Percentiles rank a stretch among this genome's conserved stretches.
phyloP scores from a whole-genome alignment of 495 filamentous ascomycete genomes.

The Hypoxylon trugodes region DNA sequence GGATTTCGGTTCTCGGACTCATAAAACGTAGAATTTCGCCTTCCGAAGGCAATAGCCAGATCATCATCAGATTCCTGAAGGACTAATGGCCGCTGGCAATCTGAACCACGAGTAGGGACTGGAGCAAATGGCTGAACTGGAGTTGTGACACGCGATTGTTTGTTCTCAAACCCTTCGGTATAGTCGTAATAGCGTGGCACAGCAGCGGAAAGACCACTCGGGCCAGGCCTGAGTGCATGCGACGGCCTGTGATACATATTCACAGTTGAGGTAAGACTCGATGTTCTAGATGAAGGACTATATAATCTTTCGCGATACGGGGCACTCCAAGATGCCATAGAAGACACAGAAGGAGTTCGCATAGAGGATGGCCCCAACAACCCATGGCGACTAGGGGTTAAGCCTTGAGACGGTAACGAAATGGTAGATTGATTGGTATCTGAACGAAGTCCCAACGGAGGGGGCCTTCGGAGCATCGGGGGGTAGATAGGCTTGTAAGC shows the following conservation, averaged over 20 bases:
- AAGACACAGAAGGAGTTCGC: conserved; percentile 38
- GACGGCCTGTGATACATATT: conserved; percentile 50
- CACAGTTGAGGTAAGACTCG: conserved; percentile 53
- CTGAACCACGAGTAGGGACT: conserved; percentile 44
- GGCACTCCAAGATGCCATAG: conserved; percentile 39
- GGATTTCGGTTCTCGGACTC: conserved; percentile 25
- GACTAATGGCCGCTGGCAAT: conserved; percentile 40
- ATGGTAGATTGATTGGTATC: conserved; percentile 51
- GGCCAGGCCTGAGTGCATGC: conserved; percentile 22
- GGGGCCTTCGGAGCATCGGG: conserved; percentile 47
- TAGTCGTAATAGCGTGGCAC: conserved; percentile 61
- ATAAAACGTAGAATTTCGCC: conserved; percentile 38
- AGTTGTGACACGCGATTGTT: conserved; percentile 21
- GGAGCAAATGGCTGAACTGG: conserved; percentile 46
- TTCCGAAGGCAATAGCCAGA: conserved; percentile 32
- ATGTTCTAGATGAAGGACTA: conserved; percentile 40
- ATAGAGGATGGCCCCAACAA: conserved; percentile 22
- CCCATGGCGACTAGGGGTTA: conserved; percentile 36
- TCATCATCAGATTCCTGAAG: conserved; percentile 40
- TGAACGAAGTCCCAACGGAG: conserved; percentile 40
- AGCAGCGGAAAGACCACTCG: conserved; percentile 20
- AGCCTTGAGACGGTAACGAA: conserved; percentile 42
- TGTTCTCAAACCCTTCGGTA: conserved; percentile 58
- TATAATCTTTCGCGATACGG: conserved; percentile 37
- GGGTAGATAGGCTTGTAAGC: conserved; percentile 53